These are phyloP conservation scores for Gastrolobium bilobum DNA, from an alignment of 306 rosid species.

Conservation along the genomic window DNA sequence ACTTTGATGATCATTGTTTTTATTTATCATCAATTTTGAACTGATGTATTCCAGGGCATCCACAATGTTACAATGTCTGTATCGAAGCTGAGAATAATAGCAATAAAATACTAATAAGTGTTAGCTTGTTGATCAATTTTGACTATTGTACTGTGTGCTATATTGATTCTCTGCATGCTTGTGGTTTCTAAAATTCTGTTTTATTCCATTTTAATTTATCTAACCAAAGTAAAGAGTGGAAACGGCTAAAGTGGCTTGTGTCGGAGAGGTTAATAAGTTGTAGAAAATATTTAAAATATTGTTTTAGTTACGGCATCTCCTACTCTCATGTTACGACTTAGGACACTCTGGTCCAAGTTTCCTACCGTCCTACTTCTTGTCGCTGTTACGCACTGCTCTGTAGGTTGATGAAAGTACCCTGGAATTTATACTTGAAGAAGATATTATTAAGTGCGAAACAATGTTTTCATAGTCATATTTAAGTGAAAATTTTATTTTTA, in stretches of 20 bases:
- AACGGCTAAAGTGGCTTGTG: neutral
- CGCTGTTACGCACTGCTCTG: too few relatives aligned
- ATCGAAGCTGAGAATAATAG: constrained; percentile 39
- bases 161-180: neutral
- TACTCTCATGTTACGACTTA: too few relatives aligned
- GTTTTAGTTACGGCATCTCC: neutral
- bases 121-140: constrained; percentile 8
- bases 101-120: neutral
- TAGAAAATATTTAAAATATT: too few relatives aligned
- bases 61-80: constrained; percentile 41
- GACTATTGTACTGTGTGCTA: neutral
- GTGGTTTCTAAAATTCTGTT: neutral
- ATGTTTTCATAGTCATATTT: too few relatives aligned
- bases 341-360: too few relatives aligned
- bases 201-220: too few relatives aligned
- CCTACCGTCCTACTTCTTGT: too few relatives aligned
- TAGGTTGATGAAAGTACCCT: too few relatives aligned
- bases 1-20: constrained; percentile 51
- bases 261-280: neutral
- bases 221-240: too few relatives aligned
- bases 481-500: too few relatives aligned
- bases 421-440: too few relatives aligned
- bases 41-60: constrained; percentile 42
- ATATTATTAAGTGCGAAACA: too few relatives aligned
- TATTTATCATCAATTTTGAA: constrained; percentile 41